Evolutionary conservation across 148 eudicot genomes (phyloP).

Genomic region (Tetragonia tetragonoides): DNA sequence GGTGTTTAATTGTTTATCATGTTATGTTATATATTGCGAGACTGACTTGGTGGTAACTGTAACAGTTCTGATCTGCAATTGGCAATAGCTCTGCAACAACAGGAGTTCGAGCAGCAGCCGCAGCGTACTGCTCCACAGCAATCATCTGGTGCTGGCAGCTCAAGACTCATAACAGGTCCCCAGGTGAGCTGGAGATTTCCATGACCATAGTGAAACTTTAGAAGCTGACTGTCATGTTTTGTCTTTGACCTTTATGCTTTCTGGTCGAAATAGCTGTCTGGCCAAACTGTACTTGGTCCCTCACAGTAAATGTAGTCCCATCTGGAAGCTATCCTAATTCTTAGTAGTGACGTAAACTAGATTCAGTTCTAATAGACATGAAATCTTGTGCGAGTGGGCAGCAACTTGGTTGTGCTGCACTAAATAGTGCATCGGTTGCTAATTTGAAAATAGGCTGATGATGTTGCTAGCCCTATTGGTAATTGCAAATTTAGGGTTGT

Average conservation of each 20-base stretch:
- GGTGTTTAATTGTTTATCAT: neutral
- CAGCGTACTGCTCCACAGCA: conserved; percentile 46
- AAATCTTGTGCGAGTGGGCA: neutral
- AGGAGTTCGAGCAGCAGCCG: conserved; percentile 80
- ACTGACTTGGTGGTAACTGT: conserved; percentile 3
- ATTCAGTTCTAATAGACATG: neutral
- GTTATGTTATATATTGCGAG: neutral
- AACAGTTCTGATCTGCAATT: conserved; percentile 84
- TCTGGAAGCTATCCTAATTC: neutral
- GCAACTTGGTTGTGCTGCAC: too few species aligned
- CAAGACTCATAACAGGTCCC: conserved; percentile 74
- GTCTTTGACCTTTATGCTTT: neutral
- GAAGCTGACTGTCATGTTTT: neutral
- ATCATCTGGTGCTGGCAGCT: conserved; percentile 36
- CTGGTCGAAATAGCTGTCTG: neutral
- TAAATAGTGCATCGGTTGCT: too few species aligned
- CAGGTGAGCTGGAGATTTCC: conserved; percentile 51
- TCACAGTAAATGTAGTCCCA: conserved; percentile 3
- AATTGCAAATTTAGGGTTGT: neutral
- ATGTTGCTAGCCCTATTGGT: neutral
- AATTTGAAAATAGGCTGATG: neutral
- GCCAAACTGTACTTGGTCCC: neutral
- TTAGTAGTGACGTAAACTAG: neutral
- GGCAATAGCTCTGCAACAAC: conserved; percentile 91
- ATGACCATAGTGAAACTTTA: neutral